These are phyloP conservation scores for Melampsora larici-populina DNA, from an alignment of 1,284 basidiomycete genomes.

Conservation along the genomic window DNA sequence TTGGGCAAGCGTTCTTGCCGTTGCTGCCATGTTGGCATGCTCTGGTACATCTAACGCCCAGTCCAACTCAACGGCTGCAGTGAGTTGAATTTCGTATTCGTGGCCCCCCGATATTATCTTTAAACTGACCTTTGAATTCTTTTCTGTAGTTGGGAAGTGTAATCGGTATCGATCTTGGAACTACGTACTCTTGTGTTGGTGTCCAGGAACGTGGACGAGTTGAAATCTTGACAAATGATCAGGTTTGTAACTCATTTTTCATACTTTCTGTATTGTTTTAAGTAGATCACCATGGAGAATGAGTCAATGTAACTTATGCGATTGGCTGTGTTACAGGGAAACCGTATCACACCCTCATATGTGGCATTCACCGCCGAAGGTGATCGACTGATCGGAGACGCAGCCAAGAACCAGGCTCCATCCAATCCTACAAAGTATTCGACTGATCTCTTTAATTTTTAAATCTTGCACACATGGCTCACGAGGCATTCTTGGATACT, in stretches of 20 bases:
- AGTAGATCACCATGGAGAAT: background rate
- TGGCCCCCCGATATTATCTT: too few species aligned
- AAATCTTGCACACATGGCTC: slow-evolving; percentile 63
- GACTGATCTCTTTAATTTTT: slow-evolving; percentile 48
- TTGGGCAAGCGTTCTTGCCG: background rate
- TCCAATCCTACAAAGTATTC: slow-evolving; percentile 56
- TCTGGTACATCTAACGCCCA: background rate
- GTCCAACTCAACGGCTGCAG: background rate
- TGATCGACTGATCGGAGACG: slow-evolving; percentile 72
- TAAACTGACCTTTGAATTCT: too few species aligned
- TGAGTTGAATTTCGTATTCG: background rate
- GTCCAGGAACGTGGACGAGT: slow-evolving; percentile 88
- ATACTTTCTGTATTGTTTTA: background rate
- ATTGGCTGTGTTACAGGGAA: slow-evolving; percentile 70
- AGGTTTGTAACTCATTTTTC: slow-evolving; percentile 27
- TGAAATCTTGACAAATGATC: slow-evolving; percentile 87
- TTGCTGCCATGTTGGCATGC: background rate
- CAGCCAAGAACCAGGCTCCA: slow-evolving; percentile 64
- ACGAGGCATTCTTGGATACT: slow-evolving; percentile 58
- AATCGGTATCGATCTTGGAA: slow-evolving; percentile 61
- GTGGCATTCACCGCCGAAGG: slow-evolving; percentile 78
- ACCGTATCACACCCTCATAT: slow-evolving; percentile 85
- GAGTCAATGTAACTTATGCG: slow-evolving; percentile 38
- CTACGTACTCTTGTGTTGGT: slow-evolving; percentile 65
- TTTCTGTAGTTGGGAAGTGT: slow-evolving; percentile 46